Evolutionary conservation across 345 rosid genomes (phyloP), one percentile per base, ranked within the genome.

Genomic region (Aquilaria yunnanensis): DNA sequence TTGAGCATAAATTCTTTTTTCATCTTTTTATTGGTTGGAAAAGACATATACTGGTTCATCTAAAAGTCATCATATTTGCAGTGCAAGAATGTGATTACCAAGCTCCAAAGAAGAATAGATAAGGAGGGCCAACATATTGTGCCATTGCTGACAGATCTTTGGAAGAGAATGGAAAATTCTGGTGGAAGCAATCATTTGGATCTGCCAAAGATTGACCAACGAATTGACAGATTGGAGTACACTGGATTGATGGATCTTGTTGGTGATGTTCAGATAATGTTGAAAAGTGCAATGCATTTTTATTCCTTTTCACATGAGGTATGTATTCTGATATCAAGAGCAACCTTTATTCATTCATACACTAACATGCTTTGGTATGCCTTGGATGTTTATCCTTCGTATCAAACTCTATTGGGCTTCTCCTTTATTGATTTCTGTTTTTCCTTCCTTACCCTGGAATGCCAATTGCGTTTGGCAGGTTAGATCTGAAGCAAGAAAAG

Each of bases 81-180:
- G 99, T 91, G 93, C 78, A 95, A 91, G 79, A 89, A 77, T 71
- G 99, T 87, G 53, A 67, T 87, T 30, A 79, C 83, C 88, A 95
- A 95, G 87, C 87, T 95, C 57, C 96, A 87, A 68, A 84, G 90
- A 73, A 87, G 90, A 75, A 79, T 95, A 29, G 91, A 79, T 55
- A 95, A 91, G 77, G 98, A 95, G 80, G 99, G 99, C 57, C 92
- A 83, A 71, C 92, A 89, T 60, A 89, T 95, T 72, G 89, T 91
- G 58, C 99, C 99, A 50, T 83, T 91, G 74, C 78, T 95, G 67
- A 83, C 96, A 7, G 84, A 81, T 74, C 68, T 95, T 64, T 95
- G 99, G 99, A 95, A 79, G 77, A 84, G 82, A 80, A 84, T 82
- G 60, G 95, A 82, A 77, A 85, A 72, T 74, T 68, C 85, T 57